Base-by-base conservation (phyloP, 805 yeast genomes). In the Candida broadrunensis region DNA sequence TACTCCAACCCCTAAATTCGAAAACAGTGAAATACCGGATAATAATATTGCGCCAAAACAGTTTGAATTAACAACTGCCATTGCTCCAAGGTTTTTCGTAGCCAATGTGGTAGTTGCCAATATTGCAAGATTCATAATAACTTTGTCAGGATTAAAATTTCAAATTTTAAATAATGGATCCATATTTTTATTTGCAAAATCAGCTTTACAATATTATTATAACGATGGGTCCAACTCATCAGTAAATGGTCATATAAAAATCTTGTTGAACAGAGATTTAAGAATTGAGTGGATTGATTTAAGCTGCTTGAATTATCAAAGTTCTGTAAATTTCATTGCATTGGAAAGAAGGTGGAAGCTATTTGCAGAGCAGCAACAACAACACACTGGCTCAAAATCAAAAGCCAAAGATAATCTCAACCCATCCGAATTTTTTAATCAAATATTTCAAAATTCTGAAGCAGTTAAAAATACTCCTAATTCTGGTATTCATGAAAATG, bases 211-310 rank as follows among this genome's bases (percentile, higher is more conserved):
- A 14, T 60, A 56, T 38, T 44, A 75, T 58, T 85, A 80, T 54
- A 60, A 65, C 2, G 95, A 87, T 60, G 95, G 93, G 0, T 81
- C 90, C 2, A 73, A 74, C 49, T 79, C 85, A 7, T 73, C 77
- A 8, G 75, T 83, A 36, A 68, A 70, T 42, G 87, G 91, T 0
- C 77, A 77, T 15, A 61, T 82, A 32, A 79, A 80, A 46, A 77
- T 85, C 8, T 67, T 79, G 5, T 75, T 88, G 63, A 82, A 79
- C 53, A 67, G 82, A 24, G 75, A 73, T 38, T 65, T 86, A 45
- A 74, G 77, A 47, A 75, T 88, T 21, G 95, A 87, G 48, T 84
- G 85, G 79, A 57, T 84, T 33, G 95, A 86, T 52, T 65, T 83
- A 46, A 75, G 74, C 19, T 52, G 60, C 25, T 26, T 47, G 30